phyloP scores from a whole-genome alignment of 2,329 filamentous ascomycete genomes.

The Neofusicoccum umdonicola region DNA sequence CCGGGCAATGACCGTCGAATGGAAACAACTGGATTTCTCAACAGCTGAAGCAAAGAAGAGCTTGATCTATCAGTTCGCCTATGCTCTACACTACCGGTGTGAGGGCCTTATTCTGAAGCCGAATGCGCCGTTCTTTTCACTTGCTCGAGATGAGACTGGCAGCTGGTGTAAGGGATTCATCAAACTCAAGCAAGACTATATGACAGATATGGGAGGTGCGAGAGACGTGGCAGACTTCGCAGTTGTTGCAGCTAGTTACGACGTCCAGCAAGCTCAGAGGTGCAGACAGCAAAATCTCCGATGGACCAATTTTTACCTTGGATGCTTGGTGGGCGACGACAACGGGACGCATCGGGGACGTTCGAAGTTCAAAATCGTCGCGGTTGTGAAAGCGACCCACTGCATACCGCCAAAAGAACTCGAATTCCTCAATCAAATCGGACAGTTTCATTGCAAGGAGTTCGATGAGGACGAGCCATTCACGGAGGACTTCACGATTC shows the following conservation, averaged over 20 bases:
- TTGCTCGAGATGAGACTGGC: slow-evolving; percentile 19
- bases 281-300: slow-evolving; percentile 55
- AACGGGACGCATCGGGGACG: slow-evolving; percentile 46
- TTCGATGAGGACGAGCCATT: slow-evolving; percentile 23
- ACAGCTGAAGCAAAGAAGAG: slow-evolving; percentile 50
- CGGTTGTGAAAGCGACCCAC: slow-evolving; percentile 46
- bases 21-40: slow-evolving; percentile 66
- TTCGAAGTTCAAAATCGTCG: slow-evolving; percentile 66
- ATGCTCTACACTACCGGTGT: slow-evolving; percentile 62
- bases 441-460: slow-evolving; percentile 36
- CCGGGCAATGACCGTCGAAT: slow-evolving; percentile 64
- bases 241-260: slow-evolving; percentile 71
- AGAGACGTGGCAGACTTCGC: slow-evolving; percentile 67
- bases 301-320: slow-evolving; percentile 81
- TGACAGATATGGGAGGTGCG: slow-evolving; percentile 73
- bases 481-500: slow-evolving; percentile 16
- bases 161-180: slow-evolving; percentile 53
- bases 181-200: slow-evolving; percentile 86
- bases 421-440: slow-evolving; percentile 43
- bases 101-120: slow-evolving; percentile 84
- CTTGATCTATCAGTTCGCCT: slow-evolving; percentile 62
- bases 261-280: slow-evolving; percentile 60
- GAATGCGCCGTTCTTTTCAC: slow-evolving; percentile 70
- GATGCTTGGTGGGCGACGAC: slow-evolving; percentile 69
- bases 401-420: slow-evolving; percentile 48